phyloP scores from a whole-genome alignment of 208 protist species.

The Wallacemonas collosoma region DNA sequence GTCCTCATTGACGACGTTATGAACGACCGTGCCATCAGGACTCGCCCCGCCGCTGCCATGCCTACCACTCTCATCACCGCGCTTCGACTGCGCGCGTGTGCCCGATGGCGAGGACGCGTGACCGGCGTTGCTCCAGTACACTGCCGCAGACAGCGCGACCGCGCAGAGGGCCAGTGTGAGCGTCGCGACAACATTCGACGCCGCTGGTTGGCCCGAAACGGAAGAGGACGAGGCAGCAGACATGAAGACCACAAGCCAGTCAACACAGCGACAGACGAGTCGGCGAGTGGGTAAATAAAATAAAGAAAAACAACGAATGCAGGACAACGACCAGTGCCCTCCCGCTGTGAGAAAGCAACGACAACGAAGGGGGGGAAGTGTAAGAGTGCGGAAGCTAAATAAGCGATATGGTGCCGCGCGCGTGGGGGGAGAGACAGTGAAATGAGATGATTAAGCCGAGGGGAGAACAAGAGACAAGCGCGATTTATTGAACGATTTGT shows the following conservation, averaged over 20 bases:
- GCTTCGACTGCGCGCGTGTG: not conserved
- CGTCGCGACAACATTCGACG: constrained; percentile 29
- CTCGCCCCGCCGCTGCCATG: constrained; percentile 4
- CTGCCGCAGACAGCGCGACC: constrained; percentile 33
- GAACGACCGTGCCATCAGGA: not conserved
- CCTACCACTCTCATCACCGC: constrained; percentile 5
- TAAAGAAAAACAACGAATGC: constrained; percentile 8
- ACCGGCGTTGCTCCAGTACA: constrained; percentile 41
- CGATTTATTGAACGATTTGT: no score
- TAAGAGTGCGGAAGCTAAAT: no score
- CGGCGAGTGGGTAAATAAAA: not conserved
- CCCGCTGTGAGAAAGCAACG: no score
- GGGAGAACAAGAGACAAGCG: no score
- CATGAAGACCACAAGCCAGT: not conserved
- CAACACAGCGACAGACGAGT: not conserved
- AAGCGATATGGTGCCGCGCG: no score
- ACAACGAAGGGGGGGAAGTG: no score
- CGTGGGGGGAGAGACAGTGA: no score
- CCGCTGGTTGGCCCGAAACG: not conserved
- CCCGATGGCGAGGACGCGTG: not conserved
- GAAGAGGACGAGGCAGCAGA: not conserved
- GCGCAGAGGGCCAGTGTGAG: constrained; percentile 35
- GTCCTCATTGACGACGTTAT: not conserved
- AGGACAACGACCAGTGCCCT: not conserved
- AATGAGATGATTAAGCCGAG: no score